These are phyloP conservation scores for Mercurialis annua DNA, from an alignment of 345 rosid genomes.

Conservation along the genomic window DNA sequence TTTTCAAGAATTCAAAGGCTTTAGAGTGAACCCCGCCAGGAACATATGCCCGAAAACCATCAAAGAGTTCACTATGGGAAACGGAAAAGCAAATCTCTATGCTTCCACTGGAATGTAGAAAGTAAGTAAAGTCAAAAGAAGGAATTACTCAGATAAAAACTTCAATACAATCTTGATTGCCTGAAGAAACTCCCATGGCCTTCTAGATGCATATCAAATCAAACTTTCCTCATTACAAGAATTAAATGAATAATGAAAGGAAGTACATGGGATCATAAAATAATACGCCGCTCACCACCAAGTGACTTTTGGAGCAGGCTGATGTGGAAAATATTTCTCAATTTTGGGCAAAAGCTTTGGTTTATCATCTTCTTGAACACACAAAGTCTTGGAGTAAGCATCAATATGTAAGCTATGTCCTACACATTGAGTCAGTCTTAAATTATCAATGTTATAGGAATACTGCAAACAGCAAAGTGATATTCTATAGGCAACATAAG, in stretches of 20 bases:
- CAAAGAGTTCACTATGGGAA: slow-evolving; percentile 11
- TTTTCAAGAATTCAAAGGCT: slow-evolving; percentile 13
- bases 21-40: slow-evolving; percentile 9
- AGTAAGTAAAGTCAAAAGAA: neutral
- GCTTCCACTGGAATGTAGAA: slow-evolving; percentile 15
- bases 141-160: neutral
- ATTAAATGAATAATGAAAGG: no score
- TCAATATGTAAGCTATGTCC: neutral
- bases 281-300: slow-evolving; percentile 17
- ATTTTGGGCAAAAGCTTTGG: neutral
- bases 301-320: slow-evolving; percentile 2
- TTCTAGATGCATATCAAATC: neutral
- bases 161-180: neutral
- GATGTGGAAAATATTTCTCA: neutral
- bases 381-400: neutral
- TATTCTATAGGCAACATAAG: neutral
- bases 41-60: slow-evolving; percentile 13
- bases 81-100: slow-evolving; percentile 6
- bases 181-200: neutral
- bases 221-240: neutral
- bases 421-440: slow-evolving; percentile 2
- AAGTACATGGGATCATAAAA: neutral
- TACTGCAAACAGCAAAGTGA: neutral
- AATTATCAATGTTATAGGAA: neutral
- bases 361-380: neutral